Conservation (phyloP, 1,139 yeast species). For the Protomyces macrosporus region DNA sequence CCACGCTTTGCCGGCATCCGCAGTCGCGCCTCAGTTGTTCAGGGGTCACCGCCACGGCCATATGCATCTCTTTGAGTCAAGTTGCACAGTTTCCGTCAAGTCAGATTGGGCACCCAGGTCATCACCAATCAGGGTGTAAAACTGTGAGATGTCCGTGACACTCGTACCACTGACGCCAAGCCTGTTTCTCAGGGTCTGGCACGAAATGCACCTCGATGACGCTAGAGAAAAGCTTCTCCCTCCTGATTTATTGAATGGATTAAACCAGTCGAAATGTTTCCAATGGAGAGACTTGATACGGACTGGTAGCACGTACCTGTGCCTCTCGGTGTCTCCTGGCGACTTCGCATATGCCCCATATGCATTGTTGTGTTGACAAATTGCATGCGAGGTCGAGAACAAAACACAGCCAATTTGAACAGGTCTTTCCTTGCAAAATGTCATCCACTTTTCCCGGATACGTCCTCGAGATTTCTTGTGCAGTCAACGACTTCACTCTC, state of each 20-base stretch:
- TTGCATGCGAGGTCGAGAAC: background rate
- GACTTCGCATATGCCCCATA: conserved; percentile 9
- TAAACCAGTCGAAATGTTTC: background rate
- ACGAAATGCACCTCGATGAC: background rate
- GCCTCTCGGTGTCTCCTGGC: too few relatives aligned
- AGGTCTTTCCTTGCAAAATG: background rate
- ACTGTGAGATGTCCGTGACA: too few relatives aligned
- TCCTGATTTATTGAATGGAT: background rate
- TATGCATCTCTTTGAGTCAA: too few relatives aligned
- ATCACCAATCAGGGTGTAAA: too few relatives aligned
- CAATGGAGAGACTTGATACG: background rate
- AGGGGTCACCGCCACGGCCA: too few relatives aligned
- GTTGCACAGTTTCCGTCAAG: too few relatives aligned
- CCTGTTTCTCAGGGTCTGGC: background rate
- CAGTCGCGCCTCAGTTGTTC: too few relatives aligned
- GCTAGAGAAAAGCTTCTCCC: background rate
- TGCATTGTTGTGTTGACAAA: conserved; percentile 25
- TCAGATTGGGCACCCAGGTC: too few relatives aligned
- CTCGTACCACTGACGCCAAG: background rate
- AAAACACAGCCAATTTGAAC: background rate
- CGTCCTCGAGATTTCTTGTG: conserved; percentile 14
- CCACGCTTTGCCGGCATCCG: too few relatives aligned
- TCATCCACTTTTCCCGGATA: conserved; percentile 22
- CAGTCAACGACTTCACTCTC: conserved; percentile 24
- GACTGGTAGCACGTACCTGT: too few relatives aligned